Base-by-base conservation (phyloP, 176 grass and related monocot species). In the Triticum turgidum region DNA sequence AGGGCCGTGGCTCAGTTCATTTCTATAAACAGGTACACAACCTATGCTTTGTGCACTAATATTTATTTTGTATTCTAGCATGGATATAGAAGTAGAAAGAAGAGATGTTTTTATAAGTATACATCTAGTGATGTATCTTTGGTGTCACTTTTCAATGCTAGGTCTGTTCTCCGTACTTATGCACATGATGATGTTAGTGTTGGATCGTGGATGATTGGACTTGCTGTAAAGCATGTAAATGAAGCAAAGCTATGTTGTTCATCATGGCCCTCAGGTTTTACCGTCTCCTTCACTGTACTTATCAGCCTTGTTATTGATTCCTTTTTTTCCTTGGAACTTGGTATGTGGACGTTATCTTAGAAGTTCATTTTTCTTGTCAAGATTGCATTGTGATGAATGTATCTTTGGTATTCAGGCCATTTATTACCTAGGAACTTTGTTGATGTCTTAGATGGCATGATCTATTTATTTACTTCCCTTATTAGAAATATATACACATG, bases 101-200 rank as follows among this genome's bases (percentile, higher is more conserved):
- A 63, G 37, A 67, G 59, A 85, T 14, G 3, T 22, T 87, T 78
- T 52, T 67, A 6, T 37, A 83, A 65, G 21, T 67, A 81, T 61
- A 72, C 30, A 56, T 86, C 17, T 41, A 42, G 25, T 76, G 86
- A 88, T 70, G 51, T 71, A 58, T 58, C 32, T 72, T 82, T 85
- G 65, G 61, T 74, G 54, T 34, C 35, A 49, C 49, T 54, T 79
- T 80, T 64, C 7, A 27, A 37, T 86, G 17, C 65, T 86, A 99
- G 97, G 83, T 89, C 82, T 80, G 65, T 92, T 90, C 94, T 99
- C 73, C 88, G 92, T 47, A 90, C 90, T 73, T 99, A 96, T 85
- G 97, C 97, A n/a, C 97, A 94, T 83, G 94, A 99, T 93, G 97
- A 99, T 93, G 90, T 99, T 86, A 99, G 94, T 64, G 70, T 99